A percentile compares a stretch with the other conserved stretches of the same genome.
Evolutionary conservation across 2,329 filamentous ascomycete genomes (phyloP).

Genomic region (Phoma sp.): DNA sequence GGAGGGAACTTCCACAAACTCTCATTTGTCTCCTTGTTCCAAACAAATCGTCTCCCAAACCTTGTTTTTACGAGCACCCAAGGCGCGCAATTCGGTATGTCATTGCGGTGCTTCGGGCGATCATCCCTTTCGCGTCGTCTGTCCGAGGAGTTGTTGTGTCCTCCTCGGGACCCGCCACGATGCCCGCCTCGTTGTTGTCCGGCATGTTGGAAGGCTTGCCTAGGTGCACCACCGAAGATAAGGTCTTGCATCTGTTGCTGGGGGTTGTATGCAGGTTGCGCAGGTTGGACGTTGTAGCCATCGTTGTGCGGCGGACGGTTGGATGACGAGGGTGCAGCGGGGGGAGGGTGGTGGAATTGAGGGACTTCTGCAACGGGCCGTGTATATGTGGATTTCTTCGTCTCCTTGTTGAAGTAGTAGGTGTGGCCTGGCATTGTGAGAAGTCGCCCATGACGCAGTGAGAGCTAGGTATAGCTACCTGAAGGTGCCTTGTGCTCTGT

Average conservation of each 20-base stretch:
- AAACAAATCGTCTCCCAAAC: constrained; percentile 85
- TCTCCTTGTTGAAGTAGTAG: constrained; percentile 86
- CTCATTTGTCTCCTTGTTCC: constrained; percentile 83
- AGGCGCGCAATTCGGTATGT: constrained; percentile 81
- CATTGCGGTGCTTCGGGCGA: constrained; percentile 78
- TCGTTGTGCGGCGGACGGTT: constrained; percentile 25
- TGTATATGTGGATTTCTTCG: constrained; percentile 86
- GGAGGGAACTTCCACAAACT: constrained; percentile 96
- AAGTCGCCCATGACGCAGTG: constrained; percentile 24
- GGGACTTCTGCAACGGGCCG: constrained; percentile 60
- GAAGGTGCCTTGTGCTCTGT: constrained; percentile 91
- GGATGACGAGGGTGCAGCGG: constrained; percentile 16
- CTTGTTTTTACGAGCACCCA: constrained; percentile 96
- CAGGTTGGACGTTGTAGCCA: constrained; percentile 51
- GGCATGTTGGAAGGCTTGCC: constrained; percentile 26
- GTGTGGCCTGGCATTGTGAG: constrained; percentile 67
- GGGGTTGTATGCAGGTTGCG: constrained; percentile 51
- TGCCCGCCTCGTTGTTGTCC: constrained; percentile 47
- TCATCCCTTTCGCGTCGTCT: constrained; percentile 75
- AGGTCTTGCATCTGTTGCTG: constrained; percentile 61
- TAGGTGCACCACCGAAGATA: constrained; percentile 38
- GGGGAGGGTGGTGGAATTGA: constrained; percentile 4
- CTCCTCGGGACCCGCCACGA: constrained; percentile 49
- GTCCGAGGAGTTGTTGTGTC: constrained; percentile 64
- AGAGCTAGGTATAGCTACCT: constrained; percentile 54